Evolutionary conservation across 169 alveolate species (phyloP).

Genomic region (Eimeria necatrix): DNA sequence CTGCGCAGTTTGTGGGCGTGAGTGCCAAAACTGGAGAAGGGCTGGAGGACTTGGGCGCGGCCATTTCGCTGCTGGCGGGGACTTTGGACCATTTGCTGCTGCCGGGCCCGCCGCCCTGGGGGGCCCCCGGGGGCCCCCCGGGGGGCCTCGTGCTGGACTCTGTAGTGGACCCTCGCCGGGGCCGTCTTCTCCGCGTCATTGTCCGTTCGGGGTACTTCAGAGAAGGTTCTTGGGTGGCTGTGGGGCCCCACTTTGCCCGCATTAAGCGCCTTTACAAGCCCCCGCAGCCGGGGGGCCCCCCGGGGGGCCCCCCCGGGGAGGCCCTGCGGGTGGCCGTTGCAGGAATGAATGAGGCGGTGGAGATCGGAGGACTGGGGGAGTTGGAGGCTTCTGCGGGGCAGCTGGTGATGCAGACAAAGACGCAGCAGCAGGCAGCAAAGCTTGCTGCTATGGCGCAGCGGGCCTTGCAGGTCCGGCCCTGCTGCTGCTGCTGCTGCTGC

Average conservation of each 20-base stretch:
- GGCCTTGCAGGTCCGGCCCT: neutral
- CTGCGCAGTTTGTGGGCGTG: constrained; percentile 68
- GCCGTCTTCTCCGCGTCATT: constrained; percentile 54
- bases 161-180: constrained; percentile 83
- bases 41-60: constrained; percentile 86
- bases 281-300: neutral
- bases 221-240: constrained; percentile 57
- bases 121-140: constrained; percentile 69
- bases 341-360: constrained; percentile 63
- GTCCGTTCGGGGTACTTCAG: constrained; percentile 57
- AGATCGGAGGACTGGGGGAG: constrained; percentile 48
- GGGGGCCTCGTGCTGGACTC: constrained; percentile 88
- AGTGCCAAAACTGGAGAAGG: constrained; percentile 87
- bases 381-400: constrained; percentile 71
- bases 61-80: constrained; percentile 85
- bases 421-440: constrained; percentile 69
- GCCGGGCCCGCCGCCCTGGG: constrained; percentile 15
- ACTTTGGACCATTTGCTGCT: constrained; percentile 81
- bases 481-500: constrained; percentile 11
- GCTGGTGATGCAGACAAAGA: constrained; percentile 13
- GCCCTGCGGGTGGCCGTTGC: neutral
- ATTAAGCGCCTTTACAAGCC: constrained; percentile 21
- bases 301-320: constrained; percentile 31
- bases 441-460: constrained; percentile 49
- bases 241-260: constrained; percentile 53